Evolutionary conservation across 1,284 basidiomycete species (phyloP).

Genomic region (Mycena sp.): DNA sequence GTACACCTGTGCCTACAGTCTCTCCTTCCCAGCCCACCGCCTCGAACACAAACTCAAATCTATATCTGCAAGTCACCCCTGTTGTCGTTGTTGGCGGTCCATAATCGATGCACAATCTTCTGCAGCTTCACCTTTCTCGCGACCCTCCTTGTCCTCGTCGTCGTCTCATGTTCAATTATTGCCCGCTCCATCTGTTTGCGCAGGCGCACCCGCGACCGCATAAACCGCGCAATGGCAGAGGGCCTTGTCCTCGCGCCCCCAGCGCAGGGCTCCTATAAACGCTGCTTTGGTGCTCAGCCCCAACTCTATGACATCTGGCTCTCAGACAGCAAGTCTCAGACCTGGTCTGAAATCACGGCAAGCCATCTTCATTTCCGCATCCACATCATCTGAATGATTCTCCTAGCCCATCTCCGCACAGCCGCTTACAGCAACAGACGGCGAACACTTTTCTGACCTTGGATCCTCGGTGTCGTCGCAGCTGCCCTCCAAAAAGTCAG

Average conservation of each 20-base stretch:
- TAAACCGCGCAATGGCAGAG: slow-evolving; percentile 60
- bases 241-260: slow-evolving; percentile 52
- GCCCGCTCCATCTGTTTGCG: slow-evolving; percentile 69
- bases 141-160: slow-evolving; percentile 70
- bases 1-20: neutral
- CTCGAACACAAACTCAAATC: slow-evolving; percentile 11
- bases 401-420: slow-evolving; percentile 36
- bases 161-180: slow-evolving; percentile 71
- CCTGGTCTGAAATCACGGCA: slow-evolving; percentile 63
- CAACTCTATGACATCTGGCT: slow-evolving; percentile 63
- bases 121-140: slow-evolving; percentile 75
- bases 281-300: slow-evolving; percentile 59
- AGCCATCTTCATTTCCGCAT: slow-evolving; percentile 31
- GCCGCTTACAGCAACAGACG: slow-evolving; percentile 44
- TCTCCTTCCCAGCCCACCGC: neutral
- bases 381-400: slow-evolving; percentile 3
- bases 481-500: slow-evolving; percentile 21
- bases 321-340: slow-evolving; percentile 38
- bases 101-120: neutral
- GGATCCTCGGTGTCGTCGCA: slow-evolving; percentile 17
- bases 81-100: neutral
- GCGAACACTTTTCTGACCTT: slow-evolving; percentile 25
- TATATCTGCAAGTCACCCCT: slow-evolving; percentile 17
- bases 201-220: slow-evolving; percentile 60
- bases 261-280: slow-evolving; percentile 49